Percentiles rank a stretch among this genome's conserved stretches.
These are phyloP conservation scores for Cyclotella baltica DNA, from an alignment of 108 stramenopile species.

Conservation along the genomic window DNA sequence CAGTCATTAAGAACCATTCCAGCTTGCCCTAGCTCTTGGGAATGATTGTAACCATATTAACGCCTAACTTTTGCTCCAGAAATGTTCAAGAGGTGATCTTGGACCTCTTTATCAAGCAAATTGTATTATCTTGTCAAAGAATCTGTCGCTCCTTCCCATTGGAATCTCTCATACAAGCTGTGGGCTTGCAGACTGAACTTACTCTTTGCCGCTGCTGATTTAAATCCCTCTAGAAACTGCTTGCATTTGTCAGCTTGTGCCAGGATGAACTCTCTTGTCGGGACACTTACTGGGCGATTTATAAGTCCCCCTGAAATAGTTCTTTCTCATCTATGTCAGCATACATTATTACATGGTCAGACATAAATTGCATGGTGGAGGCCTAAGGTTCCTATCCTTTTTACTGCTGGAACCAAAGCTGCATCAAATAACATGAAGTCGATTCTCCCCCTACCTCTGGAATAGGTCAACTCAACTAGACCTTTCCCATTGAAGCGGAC, in stretches of 20 bases:
- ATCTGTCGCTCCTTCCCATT: no score
- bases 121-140: no score
- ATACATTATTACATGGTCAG: constrained; percentile 8
- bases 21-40: no score
- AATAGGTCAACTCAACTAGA: background rate
- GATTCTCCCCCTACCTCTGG: background rate
- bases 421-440: constrained; percentile 14
- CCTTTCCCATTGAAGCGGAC: background rate
- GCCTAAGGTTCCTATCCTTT: constrained; percentile 11
- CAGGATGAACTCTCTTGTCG: background rate
- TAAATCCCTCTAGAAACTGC: background rate
- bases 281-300: constrained; percentile 5
- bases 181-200: background rate
- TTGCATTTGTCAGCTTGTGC: constrained; percentile 17
- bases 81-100: no score
- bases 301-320: constrained; percentile 1
- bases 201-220: background rate
- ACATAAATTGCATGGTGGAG: constrained; percentile 3
- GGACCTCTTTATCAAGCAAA: no score
- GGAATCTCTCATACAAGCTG: background rate
- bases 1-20: no score
- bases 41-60: no score
- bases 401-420: background rate
- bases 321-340: background rate
- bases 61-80: no score